Conservation (phyloP, 306 rosid species). For the Mucuna pruriens region DNA sequence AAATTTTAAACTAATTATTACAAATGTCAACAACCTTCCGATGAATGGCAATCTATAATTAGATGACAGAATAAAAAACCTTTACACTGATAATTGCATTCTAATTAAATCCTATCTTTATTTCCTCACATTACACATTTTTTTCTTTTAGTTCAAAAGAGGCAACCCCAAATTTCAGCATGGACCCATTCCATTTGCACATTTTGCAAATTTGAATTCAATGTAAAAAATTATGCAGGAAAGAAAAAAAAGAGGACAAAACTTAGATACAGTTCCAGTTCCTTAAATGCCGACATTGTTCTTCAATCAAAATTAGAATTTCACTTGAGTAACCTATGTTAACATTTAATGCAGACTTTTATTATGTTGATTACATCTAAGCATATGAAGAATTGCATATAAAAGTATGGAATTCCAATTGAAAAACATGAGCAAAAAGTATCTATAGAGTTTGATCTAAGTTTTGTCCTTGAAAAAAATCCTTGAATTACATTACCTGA, state of each 20-base stretch:
- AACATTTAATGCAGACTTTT: neutral
- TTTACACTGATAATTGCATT: neutral
- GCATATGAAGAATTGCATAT: too few relatives aligned
- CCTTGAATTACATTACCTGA: constrained; percentile 55
- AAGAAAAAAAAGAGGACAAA: neutral
- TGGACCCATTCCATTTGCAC: neutral
- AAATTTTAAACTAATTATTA: neutral
- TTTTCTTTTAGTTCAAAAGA: neutral
- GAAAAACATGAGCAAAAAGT: neutral
- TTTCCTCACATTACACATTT: neutral
- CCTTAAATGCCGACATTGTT: neutral
- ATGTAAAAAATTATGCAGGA: neutral
- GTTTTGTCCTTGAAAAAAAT: neutral
- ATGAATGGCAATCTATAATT: neutral
- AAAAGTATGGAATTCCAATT: too few relatives aligned
- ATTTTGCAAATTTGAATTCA: neutral
- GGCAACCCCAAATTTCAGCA: neutral
- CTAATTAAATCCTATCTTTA: neutral
- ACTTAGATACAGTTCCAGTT: neutral
- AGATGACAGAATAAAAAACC: neutral
- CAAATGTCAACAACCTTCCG: neutral
- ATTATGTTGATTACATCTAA: neutral
- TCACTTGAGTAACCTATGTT: neutral
- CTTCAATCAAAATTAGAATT: neutral
- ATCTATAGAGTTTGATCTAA: too few relatives aligned